phyloP scores from a whole-genome alignment of 202 grass and related monocot species.

The Bolboschoenoplectus hybrid region DNA sequence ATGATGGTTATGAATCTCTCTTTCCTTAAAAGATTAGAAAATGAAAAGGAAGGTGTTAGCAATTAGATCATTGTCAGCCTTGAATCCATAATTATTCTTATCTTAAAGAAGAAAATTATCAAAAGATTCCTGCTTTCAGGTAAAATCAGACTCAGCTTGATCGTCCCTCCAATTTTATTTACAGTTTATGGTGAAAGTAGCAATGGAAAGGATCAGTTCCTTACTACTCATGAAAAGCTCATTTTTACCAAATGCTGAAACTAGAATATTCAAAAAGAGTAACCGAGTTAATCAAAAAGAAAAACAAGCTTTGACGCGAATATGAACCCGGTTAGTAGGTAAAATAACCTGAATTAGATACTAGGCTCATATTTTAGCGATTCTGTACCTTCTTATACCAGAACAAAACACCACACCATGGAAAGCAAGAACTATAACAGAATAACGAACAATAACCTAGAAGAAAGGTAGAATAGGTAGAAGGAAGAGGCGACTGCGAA shows the following conservation, averaged over 20 bases:
- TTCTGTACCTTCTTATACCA: neutral
- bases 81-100: conserved; percentile 11
- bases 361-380: neutral
- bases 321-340: neutral
- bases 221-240: conserved; percentile 46
- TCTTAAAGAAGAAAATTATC: conserved; percentile 5
- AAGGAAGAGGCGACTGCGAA: conserved; percentile 42
- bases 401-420: neutral
- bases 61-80: conserved; percentile 20
- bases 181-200: conserved; percentile 32
- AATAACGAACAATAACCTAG: conserved; percentile 45
- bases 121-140: neutral
- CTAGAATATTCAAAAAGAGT: conserved; percentile 20
- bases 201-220: conserved; percentile 38
- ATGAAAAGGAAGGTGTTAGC: conserved; percentile 17
- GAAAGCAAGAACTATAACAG: neutral
- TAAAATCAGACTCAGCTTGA: neutral
- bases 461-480: conserved; percentile 53
- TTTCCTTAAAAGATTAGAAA: conserved; percentile 1
- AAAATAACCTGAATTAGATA: neutral
- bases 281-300: conserved; percentile 40
- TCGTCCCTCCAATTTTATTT: neutral
- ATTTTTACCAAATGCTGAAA: conserved; percentile 49
- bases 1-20: conserved; percentile 4
- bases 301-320: conserved; percentile 8